These are phyloP conservation scores for Castanospermum australe DNA, from an alignment of 306 rosid species.

Conservation along the genomic window DNA sequence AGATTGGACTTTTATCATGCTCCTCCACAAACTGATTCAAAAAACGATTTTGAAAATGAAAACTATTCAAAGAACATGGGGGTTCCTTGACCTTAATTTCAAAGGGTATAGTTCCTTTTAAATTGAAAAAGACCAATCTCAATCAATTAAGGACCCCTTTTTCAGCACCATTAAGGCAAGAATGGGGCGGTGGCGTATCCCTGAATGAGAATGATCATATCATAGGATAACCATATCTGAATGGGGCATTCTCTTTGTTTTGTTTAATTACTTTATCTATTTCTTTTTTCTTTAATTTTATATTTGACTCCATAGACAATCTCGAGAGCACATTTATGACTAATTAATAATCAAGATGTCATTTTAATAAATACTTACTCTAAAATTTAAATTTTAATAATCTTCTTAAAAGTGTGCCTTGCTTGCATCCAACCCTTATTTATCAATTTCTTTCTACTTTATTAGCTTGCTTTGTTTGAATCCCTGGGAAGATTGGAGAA, in stretches of 20 bases:
- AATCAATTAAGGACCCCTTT: not conserved
- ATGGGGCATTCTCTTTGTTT: conserved; percentile 2
- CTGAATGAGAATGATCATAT: not conserved
- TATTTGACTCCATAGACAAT: too few relatives aligned
- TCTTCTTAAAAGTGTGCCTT: too few relatives aligned
- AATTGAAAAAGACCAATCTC: not conserved
- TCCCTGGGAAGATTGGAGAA: conserved; percentile 1
- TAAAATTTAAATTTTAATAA: too few relatives aligned
- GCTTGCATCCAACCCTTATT: too few relatives aligned
- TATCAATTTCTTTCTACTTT: conserved; percentile 26
- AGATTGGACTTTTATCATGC: not conserved
- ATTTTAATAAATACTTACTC: too few relatives aligned
- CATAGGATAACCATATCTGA: not conserved
- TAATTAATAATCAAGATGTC: too few relatives aligned
- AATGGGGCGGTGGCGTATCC: conserved; percentile 41
- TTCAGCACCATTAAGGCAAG: not conserved
- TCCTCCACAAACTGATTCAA: not conserved
- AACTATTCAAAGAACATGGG: not conserved
- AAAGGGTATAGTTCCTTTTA: not conserved
- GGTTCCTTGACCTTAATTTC: not conserved
- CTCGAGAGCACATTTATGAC: too few relatives aligned
- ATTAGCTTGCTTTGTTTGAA: conserved; percentile 16
- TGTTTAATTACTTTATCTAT: conserved; percentile 18
- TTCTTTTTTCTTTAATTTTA: too few relatives aligned
- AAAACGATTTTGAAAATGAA: not conserved